Conservation (phyloP, 2,329 filamentous ascomycete species). For the Fonsecaea erecta region DNA sequence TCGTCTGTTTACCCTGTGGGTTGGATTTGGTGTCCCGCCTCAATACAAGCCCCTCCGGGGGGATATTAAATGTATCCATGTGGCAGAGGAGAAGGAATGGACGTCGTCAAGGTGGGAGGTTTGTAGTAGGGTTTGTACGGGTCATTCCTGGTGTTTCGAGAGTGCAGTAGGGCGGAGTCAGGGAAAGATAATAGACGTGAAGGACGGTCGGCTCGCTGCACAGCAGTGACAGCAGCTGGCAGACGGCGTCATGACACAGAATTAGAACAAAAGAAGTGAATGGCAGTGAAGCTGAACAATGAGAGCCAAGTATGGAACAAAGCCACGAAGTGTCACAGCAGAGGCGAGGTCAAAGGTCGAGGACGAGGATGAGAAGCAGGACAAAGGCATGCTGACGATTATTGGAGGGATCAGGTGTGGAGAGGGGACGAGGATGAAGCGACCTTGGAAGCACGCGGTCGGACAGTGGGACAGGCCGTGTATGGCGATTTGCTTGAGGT, state of each 20-base stretch:
- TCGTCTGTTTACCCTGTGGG: conserved; percentile 12
- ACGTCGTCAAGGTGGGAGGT: conserved; percentile 2
- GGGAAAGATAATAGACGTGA: conserved; percentile 17
- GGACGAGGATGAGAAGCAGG: conserved; percentile 27
- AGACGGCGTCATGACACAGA: conserved; percentile 29
- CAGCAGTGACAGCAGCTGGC: conserved; percentile 30
- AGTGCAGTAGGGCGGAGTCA: conserved; percentile 16
- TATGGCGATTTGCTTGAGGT: conserved; percentile 11
- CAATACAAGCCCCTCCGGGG: conserved; percentile 28
- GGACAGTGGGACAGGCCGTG: conserved; percentile 28
- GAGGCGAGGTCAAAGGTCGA: conserved; percentile 24
- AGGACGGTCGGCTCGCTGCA: conserved; percentile 26
- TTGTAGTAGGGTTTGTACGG: conserved; percentile 10
- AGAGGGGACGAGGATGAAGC: conserved; percentile 20
- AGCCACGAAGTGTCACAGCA: conserved; percentile 7
- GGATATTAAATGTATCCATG: conserved; percentile 34
- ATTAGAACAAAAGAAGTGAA: conserved; percentile 21
- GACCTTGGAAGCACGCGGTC: conserved; percentile 35
- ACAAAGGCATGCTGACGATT: conserved; percentile 32
- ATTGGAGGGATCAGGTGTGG: conserved; percentile 34
- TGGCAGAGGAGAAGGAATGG: conserved; percentile 6
- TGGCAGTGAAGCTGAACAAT: conserved; percentile 19
- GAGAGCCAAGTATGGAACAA: conserved; percentile 17
- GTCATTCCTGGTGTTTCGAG: conserved; percentile 19
- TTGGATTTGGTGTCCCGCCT: conserved; percentile 17